Conservation (phyloP, 1,284 basidiomycete species). For the Boletus chippewaensis region DNA sequence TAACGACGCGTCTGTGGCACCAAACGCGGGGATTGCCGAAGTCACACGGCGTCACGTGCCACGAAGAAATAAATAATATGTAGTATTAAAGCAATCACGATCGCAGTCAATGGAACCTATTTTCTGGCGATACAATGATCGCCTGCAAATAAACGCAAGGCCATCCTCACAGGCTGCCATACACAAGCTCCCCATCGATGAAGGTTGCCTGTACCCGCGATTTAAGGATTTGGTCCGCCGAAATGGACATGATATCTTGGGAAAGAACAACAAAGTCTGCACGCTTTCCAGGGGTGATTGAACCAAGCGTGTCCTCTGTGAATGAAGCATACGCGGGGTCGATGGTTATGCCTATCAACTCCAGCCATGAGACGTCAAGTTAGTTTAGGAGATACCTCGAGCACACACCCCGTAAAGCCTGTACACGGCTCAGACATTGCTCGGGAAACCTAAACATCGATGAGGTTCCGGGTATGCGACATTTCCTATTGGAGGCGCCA, state of each 20-base stretch:
- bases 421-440: conserved; percentile 66
- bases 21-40: conserved; percentile 17
- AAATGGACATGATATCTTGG: conserved; percentile 72
- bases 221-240: conserved; percentile 54
- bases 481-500: background rate
- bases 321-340: conserved; percentile 86
- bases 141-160: background rate
- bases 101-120: background rate
- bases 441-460: conserved; percentile 64
- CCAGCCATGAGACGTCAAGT: conserved; percentile 3
- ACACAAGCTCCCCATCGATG: conserved; percentile 70
- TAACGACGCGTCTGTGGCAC: conserved; percentile 25
- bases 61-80: too few species aligned
- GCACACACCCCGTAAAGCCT: conserved; percentile 55
- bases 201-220: conserved; percentile 71
- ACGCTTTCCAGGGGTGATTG: conserved; percentile 67
- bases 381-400: conserved; percentile 29
- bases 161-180: conserved; percentile 36
- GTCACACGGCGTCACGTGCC: background rate
- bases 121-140: background rate
- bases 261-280: conserved; percentile 83
- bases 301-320: conserved; percentile 65
- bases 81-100: background rate
- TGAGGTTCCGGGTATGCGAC: background rate
- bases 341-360: conserved; percentile 54